A percentile compares a stretch with the other conserved stretches of the same genome.
phyloP scores from a whole-genome alignment of 2,329 filamentous ascomycete species.

The Paraphaeosphaeria minitans region DNA sequence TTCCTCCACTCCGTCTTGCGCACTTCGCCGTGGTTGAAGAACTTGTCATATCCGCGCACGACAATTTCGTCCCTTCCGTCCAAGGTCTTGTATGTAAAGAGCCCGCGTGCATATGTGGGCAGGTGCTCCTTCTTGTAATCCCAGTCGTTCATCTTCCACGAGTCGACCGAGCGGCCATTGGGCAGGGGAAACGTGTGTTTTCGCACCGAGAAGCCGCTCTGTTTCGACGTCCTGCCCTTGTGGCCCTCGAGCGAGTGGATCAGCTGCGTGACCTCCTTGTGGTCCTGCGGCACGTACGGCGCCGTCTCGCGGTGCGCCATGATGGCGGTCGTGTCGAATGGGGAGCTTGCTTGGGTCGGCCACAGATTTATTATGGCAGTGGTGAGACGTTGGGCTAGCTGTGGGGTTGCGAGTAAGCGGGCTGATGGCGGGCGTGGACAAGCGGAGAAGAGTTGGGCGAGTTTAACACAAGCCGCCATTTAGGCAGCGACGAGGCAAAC shows the following conservation, averaged over 20 bases:
- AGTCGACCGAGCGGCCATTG: conserved; percentile 73
- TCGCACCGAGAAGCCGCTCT: conserved; percentile 71
- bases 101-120: conserved; percentile 88
- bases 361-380: neutral
- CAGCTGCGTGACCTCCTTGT: conserved; percentile 68
- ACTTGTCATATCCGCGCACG: conserved; percentile 95
- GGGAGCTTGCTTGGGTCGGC: neutral
- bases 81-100: conserved; percentile 81
- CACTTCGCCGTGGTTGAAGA: conserved; percentile 93
- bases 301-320: conserved; percentile 61
- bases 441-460: conserved; percentile 19
- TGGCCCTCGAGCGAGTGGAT: conserved; percentile 68
- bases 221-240: conserved; percentile 48
- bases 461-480: conserved; percentile 23
- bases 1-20: conserved; percentile 80
- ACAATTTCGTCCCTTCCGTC: conserved; percentile 76
- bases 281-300: conserved; percentile 73
- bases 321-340: conserved; percentile 22
- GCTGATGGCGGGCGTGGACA: conserved; percentile 12
- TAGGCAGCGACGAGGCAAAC: conserved; percentile 20
- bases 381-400: conserved; percentile 17
- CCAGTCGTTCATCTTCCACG: conserved; percentile 93
- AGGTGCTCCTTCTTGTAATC: conserved; percentile 89
- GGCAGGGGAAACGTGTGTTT: conserved; percentile 78
- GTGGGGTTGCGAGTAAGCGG: conserved; percentile 22